Evolutionary conservation across 257 asterid species (phyloP), one percentile per base, ranked within the genome.

Genomic region (Capsicum rhomboideum): DNA sequence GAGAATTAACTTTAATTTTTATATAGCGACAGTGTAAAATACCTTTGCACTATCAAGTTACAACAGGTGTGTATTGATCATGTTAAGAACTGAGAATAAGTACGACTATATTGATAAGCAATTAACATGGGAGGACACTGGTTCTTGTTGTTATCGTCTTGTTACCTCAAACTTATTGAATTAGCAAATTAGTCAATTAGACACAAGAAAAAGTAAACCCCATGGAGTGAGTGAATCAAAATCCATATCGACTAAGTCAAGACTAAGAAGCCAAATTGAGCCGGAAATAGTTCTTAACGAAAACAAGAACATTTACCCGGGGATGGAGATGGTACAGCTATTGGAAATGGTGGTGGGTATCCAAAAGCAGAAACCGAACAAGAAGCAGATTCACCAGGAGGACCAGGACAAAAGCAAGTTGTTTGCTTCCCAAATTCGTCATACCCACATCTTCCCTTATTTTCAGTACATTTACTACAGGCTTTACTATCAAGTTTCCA

Each of bases 361-460:
- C 78, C 87, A 71, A 64, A 64, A 49, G 59, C 68, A 40, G 78
- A 34, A 54, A 52, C 56, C 2, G 75, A 21, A 86, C 98, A 94
- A 63, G 90, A 87, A 50, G 80, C 16, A 1, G 87, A 63, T 78
- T 75, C 23, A 81, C 79, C 89, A 0, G 96, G 94, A 40, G 87
- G 87, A 82, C 52, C 61, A n/a, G 92, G 91, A 86, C 97, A 94
- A 81, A 87, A 89, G 82, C 98, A 94, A 72, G 79, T 66, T 16
- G 93, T 90, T 78, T 26, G 83, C 59, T 89, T 89, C 0, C 82
- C 66, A 28, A 13, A 83, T 28, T 54, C 55, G 86, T 88, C 80
- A 46, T 31, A 91, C 40, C 94, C 98, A 67, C 97, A 92, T 59
- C 89, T 88, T 4, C 98, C 98, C 12, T 66, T 81, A 0, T 95